phyloP scores from a whole-genome alignment of 140 eudicot genomes.

The Erigeron philadelphicus region DNA sequence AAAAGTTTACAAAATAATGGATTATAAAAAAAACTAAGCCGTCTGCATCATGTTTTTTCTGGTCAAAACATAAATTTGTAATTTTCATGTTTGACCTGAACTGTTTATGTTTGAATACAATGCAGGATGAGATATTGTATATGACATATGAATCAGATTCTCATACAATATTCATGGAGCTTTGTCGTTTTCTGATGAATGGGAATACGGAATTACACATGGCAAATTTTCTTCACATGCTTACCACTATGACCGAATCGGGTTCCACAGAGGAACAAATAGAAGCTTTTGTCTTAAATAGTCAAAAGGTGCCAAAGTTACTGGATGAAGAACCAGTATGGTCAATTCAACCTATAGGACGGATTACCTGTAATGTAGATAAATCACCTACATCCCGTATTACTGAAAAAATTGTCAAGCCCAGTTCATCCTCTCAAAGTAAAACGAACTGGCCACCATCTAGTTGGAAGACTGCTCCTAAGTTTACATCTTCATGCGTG shows the following conservation, averaged over 20 bases:
- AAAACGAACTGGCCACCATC: conserved; percentile 58
- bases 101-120: neutral
- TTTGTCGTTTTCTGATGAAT: conserved; percentile 45
- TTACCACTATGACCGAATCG: conserved; percentile 55
- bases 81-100: conserved; percentile 10
- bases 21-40: too few relatives aligned
- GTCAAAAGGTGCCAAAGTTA: conserved; percentile 63
- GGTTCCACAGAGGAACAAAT: conserved; percentile 59
- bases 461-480: conserved; percentile 56
- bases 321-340: conserved; percentile 50
- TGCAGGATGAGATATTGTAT: conserved; percentile 55
- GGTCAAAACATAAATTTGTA: neutral
- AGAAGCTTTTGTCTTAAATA: conserved; percentile 49
- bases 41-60: too few relatives aligned
- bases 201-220: conserved; percentile 53
- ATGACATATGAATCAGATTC: conserved; percentile 45
- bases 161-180: conserved; percentile 62
- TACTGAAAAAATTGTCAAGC: conserved; percentile 22
- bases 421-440: conserved; percentile 24
- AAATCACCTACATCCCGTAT: conserved; percentile 5
- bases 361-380: conserved; percentile 20
- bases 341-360: conserved; percentile 38
- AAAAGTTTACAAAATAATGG: too few relatives aligned
- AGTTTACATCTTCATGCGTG: conserved; percentile 21
- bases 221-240: conserved; percentile 77